Evolutionary conservation across 441 rosid genomes (phyloP), one percentile per base, ranked within the genome.

Genomic region (Bocquillonia castaneifolia): DNA sequence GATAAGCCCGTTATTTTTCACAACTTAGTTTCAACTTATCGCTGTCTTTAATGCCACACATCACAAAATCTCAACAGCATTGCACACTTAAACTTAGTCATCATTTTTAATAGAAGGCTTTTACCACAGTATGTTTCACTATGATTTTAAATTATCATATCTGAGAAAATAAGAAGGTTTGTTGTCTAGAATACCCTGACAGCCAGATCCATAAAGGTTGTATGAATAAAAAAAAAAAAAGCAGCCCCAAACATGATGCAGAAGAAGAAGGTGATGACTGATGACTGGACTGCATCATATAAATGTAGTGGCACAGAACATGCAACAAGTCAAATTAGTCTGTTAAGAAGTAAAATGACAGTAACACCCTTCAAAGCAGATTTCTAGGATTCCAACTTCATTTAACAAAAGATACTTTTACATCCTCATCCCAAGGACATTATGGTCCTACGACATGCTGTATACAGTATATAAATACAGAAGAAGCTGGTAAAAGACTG

Each of bases 401-500:
- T 47, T 42, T 13, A 50, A 63, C 29, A 54, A 10, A 28, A 40
- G 29, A 64, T 14, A n/a, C 28, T 57, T 34, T 32, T 17, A 50
- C 23, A 71, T 61, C 32, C 57, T 51, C 44, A 36, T 15, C 52
- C 29, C 8, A 69, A 70, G 83, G 82, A 72, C 26, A 80, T 48
- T 71, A 29, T 72, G 73, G 87, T 78, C 81, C 78, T 54, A 62
- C 55, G 72, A 54, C 58, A 40, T 31, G 44, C 40, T 66, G 28
- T 13, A 42, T 42, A n/a, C n/a, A n/a, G n/a, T 31, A 28, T 53
- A 13, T 57, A 39, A 63, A 54, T 63, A 53, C 61, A 59, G 51
- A 39, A 54, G 32, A 56, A 31, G 18, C 69, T 36, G 67, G 57
- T 23, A 70, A 65, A 69, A 73, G 65, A 68, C 79, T 20, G 81